Conservation (phyloP, 2,329 filamentous ascomycete species). For the Mycogone perniciosa region DNA sequence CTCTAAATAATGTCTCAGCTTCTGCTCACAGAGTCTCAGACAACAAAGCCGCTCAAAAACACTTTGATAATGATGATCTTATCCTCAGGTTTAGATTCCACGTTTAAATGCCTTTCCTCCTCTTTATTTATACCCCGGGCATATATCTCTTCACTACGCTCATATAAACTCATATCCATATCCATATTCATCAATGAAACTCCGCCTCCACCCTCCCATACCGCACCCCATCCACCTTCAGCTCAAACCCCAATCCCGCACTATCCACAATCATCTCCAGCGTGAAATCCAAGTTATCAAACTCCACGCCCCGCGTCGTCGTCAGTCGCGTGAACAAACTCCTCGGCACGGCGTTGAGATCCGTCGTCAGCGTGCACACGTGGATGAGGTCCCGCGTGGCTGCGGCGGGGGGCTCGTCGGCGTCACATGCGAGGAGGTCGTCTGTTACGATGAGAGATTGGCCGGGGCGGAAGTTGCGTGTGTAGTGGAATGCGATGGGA, state of each 20-base stretch:
- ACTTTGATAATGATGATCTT: no score
- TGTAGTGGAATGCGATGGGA: slow-evolving; percentile 79
- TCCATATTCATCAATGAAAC: slow-evolving; percentile 49
- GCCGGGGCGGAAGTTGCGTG: slow-evolving; percentile 72
- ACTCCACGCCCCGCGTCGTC: slow-evolving; percentile 72
- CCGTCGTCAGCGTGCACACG: slow-evolving; percentile 76
- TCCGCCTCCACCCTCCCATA: slow-evolving; percentile 74
- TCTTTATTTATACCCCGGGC: no score
- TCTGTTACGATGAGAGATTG: slow-evolving; percentile 74
- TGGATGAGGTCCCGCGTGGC: slow-evolving; percentile 59
- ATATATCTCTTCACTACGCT: no score
- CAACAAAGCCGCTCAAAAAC: no score
- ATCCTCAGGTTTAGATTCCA: no score
- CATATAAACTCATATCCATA: no score
- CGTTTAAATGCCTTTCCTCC: no score
- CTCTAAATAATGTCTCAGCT: no score
- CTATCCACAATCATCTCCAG: slow-evolving; percentile 79
- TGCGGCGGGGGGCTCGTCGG: slow-evolving; percentile 56
- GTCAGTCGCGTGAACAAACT: slow-evolving; percentile 68
- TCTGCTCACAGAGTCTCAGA: no score
- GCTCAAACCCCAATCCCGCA: slow-evolving; percentile 67
- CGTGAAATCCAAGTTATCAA: slow-evolving; percentile 76
- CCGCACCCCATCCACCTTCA: slow-evolving; percentile 70
- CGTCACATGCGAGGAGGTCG: slow-evolving; percentile 70
- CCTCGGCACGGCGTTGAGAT: slow-evolving; percentile 67